Conservation (phyloP, 2,329 filamentous ascomycete genomes). For the Fusarium multiceps region DNA sequence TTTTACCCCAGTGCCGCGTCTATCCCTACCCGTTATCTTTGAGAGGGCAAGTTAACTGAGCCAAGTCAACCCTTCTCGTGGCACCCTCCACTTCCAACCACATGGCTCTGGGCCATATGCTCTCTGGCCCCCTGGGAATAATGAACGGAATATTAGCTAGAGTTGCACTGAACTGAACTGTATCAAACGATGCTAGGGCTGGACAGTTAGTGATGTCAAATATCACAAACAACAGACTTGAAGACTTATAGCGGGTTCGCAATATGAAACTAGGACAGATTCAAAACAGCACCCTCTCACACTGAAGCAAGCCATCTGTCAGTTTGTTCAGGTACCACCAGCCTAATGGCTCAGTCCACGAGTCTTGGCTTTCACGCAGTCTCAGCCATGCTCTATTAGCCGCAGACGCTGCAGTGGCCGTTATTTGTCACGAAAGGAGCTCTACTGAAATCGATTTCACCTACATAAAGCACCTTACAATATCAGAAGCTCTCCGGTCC, state of each 20-base stretch:
- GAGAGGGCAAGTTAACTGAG: neutral
- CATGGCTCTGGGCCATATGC: constrained; percentile 11
- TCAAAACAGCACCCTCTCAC: neutral
- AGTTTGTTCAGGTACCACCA: neutral
- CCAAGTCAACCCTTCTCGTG: constrained; percentile 2
- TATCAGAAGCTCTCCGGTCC: neutral
- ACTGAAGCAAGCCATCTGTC: neutral
- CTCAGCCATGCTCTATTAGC: constrained; percentile 14
- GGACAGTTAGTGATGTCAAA: neutral
- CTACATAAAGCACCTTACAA: constrained; percentile 9
- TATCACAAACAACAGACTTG: neutral
- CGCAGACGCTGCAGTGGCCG: neutral
- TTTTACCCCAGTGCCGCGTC: constrained; percentile 22
- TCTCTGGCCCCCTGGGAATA: constrained; percentile 13
- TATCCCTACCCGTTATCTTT: constrained; percentile 12
- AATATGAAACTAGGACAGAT: neutral
- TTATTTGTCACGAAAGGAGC: constrained; percentile 22
- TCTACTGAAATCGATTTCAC: neutral
- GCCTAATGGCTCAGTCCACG: neutral
- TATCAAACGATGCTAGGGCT: neutral
- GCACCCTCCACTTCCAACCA: constrained; percentile 33
- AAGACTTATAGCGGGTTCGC: neutral
- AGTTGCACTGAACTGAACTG: constrained; percentile 6
- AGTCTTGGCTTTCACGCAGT: constrained; percentile 10
- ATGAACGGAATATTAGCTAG: constrained; percentile 15